Conservation (phyloP, 78 protist genomes). For the Tieghemostelium lacteum region DNA sequence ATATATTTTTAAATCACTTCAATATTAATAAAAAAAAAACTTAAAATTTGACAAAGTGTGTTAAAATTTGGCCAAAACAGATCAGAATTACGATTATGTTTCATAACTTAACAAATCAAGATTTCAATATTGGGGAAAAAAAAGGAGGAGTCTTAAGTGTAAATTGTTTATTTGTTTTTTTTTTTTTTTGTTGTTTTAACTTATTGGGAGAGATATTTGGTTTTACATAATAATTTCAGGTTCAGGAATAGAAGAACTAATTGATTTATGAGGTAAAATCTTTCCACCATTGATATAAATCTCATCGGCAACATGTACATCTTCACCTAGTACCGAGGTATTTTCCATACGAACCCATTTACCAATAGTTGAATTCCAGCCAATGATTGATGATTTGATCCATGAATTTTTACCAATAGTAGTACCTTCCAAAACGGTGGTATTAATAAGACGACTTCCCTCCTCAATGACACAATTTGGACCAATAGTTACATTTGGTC, state of each 20-base stretch:
- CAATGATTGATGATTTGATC: constrained; percentile 89
- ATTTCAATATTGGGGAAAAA: no score
- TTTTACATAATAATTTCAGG: constrained; percentile 91
- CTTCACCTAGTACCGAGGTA: constrained; percentile 93
- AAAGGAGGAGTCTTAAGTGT: no score
- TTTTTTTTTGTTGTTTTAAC: not conserved
- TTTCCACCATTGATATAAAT: constrained; percentile 90
- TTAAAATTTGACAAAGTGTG: no score
- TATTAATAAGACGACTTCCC: constrained; percentile 78
- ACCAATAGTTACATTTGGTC: constrained; percentile 94
- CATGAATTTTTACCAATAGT: constrained; percentile 70
- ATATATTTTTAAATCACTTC: no score
- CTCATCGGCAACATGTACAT: constrained; percentile 92
- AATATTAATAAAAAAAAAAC: no score
- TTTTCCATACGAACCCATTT: constrained; percentile 92
- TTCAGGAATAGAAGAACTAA: constrained; percentile 74
- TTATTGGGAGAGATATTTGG: no score
- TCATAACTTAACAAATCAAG: no score
- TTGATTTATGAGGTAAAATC: constrained; percentile 94
- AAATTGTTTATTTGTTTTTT: no score
- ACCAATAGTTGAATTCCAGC: constrained; percentile 94
- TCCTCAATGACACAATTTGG: constrained; percentile 88
- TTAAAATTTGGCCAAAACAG: no score
- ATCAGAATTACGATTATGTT: no score
- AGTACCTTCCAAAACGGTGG: constrained; percentile 83